phyloP scores from a whole-genome alignment of 2,329 filamentous ascomycete genomes.

The Ophiocordyceps robertsii region DNA sequence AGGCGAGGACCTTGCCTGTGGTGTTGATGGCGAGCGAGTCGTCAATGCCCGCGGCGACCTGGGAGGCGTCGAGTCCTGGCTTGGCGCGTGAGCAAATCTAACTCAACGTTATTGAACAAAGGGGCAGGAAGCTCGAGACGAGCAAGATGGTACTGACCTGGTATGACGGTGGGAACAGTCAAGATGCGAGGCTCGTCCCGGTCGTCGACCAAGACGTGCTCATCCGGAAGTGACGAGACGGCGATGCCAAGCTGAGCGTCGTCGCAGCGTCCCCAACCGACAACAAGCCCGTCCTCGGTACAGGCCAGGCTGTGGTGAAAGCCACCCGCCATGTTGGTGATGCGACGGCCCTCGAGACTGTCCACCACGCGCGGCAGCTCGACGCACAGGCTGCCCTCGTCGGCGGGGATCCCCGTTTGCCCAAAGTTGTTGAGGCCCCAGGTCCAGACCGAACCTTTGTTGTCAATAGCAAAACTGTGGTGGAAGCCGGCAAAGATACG shows the following conservation, averaged over 20 bases:
- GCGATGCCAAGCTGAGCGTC: conserved; percentile 15
- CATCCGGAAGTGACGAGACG: background rate
- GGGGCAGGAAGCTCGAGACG: background rate
- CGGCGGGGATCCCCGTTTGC: conserved; percentile 44
- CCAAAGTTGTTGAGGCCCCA: conserved; percentile 64
- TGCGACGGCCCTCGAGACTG: conserved; percentile 35
- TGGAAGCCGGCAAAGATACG: conserved; percentile 44
- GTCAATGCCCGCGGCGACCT: conserved; percentile 23
- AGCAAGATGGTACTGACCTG: background rate
- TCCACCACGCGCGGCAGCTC: conserved; percentile 22
- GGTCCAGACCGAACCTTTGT: conserved; percentile 47
- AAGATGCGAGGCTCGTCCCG: background rate
- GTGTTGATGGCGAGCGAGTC: conserved; percentile 52
- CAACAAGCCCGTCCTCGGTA: conserved; percentile 25
- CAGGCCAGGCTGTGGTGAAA: conserved; percentile 24
- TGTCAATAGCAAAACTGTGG: conserved; percentile 56
- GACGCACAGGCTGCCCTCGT: conserved; percentile 37
- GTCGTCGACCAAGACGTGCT: background rate
- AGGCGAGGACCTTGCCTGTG: conserved; percentile 54
- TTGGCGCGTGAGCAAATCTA: background rate
- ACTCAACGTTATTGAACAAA: background rate
- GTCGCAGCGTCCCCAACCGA: conserved; percentile 32
- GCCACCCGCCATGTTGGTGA: conserved; percentile 41
- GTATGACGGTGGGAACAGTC: too few species aligned
- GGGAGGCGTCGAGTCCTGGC: background rate